A percentile compares a stretch with the other conserved stretches of the same genome.
Conservation (phyloP, 2,329 filamentous ascomycete genomes). For the Cladobotryum mycophilum region DNA sequence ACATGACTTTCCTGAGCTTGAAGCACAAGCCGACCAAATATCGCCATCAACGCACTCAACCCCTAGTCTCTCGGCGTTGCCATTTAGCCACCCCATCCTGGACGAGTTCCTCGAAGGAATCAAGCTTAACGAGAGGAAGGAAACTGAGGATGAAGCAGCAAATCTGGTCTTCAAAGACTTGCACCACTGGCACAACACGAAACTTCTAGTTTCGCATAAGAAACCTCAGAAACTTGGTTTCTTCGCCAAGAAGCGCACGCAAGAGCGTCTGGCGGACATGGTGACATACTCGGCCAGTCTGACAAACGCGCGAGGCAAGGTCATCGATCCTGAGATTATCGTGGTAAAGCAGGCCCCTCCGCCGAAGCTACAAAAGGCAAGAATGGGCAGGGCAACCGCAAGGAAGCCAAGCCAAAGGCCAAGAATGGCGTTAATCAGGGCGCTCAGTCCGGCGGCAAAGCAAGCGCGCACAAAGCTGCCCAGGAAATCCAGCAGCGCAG, state of each 20-base stretch:
- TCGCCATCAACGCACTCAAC: background rate
- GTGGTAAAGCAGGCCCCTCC: conserved; percentile 34
- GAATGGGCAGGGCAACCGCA: conserved; percentile 7
- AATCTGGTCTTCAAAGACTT: conserved; percentile 41
- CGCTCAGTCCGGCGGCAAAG: conserved; percentile 23
- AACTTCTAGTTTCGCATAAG: conserved; percentile 34
- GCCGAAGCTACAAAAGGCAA: conserved; percentile 10
- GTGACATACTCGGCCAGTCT: conserved; percentile 63
- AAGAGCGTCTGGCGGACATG: conserved; percentile 62
- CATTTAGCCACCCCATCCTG: conserved; percentile 42
- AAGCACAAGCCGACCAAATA: background rate
- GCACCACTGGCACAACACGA: conserved; percentile 58
- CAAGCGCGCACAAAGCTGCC: conserved; percentile 30
- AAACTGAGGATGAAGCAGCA: conserved; percentile 2
- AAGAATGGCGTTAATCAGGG: conserved; percentile 19
- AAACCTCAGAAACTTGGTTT: conserved; percentile 20
- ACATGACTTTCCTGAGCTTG: background rate
- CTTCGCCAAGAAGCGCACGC: conserved; percentile 43
- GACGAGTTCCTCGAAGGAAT: conserved; percentile 40
- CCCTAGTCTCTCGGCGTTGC: conserved; percentile 24
- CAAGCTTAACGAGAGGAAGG: conserved; percentile 25
- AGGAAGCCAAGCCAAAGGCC: conserved; percentile 12
- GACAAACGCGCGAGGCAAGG: conserved; percentile 57
- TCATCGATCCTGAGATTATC: conserved; percentile 58
- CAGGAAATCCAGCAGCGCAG: conserved; percentile 31